Conservation (phyloP, 2,329 filamentous ascomycete species). For the Pestalotiopsis sp. region DNA sequence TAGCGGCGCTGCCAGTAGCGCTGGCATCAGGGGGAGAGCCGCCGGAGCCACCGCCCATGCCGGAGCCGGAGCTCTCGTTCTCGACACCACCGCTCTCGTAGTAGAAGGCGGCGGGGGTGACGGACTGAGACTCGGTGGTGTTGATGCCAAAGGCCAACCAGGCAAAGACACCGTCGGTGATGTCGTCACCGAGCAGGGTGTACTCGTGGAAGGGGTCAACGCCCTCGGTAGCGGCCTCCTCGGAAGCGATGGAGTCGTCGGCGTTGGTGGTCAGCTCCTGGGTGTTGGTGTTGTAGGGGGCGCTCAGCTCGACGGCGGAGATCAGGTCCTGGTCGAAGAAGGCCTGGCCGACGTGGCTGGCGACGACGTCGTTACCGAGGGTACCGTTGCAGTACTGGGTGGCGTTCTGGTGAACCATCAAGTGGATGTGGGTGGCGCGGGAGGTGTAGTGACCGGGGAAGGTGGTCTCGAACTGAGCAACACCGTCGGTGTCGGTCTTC, state of each 20-base stretch:
- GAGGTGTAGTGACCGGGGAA: constrained; percentile 49
- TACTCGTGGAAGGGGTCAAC: constrained; percentile 9
- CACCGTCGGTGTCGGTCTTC: constrained; percentile 41
- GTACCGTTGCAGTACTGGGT: constrained; percentile 43
- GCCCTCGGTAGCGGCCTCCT: constrained; percentile 7
- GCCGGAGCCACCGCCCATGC: constrained; percentile 3
- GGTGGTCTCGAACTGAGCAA: constrained; percentile 42
- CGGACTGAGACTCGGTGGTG: constrained; percentile 15
- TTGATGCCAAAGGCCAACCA: constrained; percentile 13
- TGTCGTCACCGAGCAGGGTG: constrained; percentile 2
- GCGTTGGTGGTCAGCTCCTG: constrained; percentile 4
- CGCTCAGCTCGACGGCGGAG: constrained; percentile 16
- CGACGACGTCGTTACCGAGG: constrained; percentile 46
- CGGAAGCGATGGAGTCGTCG: constrained; percentile 2
- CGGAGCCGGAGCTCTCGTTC: constrained; percentile 4
- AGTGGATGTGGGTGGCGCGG: constrained; percentile 51
- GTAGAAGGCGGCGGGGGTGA: constrained; percentile 23
- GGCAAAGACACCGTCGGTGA: constrained; percentile 9
- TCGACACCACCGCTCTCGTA: constrained; percentile 23
- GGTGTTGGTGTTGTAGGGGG: constrained; percentile 11
- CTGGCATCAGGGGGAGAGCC: constrained; percentile 5
- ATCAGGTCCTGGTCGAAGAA: constrained; percentile 67
- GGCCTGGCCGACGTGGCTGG: constrained; percentile 65
- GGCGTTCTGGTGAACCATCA: constrained; percentile 46
- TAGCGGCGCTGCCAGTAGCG: neutral